A percentile compares a stretch with the other conserved stretches of the same genome.
Conservation (phyloP, 371 early-diverging fungal species). For the Chytridium lagenaria region DNA sequence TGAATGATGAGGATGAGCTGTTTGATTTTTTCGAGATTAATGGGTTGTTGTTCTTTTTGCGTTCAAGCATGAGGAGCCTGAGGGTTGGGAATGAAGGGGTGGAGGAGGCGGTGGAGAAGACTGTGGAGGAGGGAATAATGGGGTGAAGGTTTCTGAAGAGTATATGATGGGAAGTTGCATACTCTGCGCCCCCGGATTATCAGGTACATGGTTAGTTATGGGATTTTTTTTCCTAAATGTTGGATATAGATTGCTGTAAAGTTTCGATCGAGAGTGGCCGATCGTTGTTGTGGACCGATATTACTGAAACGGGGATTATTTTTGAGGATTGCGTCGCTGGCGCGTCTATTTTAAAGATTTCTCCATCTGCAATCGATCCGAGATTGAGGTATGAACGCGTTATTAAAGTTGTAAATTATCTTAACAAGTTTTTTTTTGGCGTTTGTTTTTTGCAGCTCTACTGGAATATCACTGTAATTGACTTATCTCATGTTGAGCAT, state of each 20-base stretch:
- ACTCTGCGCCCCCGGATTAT: constrained; percentile 28
- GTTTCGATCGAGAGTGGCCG: constrained; percentile 85
- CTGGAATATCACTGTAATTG: constrained; percentile 81
- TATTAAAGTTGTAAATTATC: not conserved
- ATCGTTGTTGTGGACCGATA: constrained; percentile 88
- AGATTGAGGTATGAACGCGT: constrained; percentile 77
- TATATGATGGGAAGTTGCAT: not conserved
- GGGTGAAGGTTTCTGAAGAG: not conserved
- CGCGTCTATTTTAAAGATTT: constrained; percentile 87
- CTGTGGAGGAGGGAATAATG: no score
- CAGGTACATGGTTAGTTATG: no score
- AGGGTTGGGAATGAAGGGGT: no score
- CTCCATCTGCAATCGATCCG: constrained; percentile 75
- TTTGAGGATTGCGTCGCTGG: constrained; percentile 94
- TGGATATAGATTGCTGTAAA: constrained; percentile 69
- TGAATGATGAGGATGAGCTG: constrained; percentile 55
- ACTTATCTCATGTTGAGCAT: constrained; percentile 64
- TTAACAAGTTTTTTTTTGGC: no score
- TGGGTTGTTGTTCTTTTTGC: constrained; percentile 84
- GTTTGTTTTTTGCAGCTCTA: constrained; percentile 60
- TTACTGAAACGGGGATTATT: constrained; percentile 85
- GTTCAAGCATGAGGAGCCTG: constrained; percentile 59
- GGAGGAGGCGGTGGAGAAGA: no score
- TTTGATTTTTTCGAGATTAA: constrained; percentile 78
- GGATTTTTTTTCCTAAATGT: constrained; percentile 3